Percentiles rank a stretch among this genome's conserved stretches.
Evolutionary conservation across 805 yeast genomes (phyloP).

Genomic region (Geotrichum ghanense): DNA sequence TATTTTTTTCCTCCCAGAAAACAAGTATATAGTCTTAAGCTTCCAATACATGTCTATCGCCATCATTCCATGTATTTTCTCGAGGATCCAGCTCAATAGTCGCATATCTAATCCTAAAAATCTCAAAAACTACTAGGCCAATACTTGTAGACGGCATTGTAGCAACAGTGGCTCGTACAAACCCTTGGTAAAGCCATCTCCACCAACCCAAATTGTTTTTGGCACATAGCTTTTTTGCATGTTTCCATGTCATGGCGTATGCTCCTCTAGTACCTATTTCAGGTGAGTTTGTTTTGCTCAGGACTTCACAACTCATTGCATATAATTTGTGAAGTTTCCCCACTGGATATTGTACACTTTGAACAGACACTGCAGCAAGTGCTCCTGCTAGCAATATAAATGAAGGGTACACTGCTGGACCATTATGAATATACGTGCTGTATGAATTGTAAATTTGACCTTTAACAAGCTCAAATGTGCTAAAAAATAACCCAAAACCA

Average conservation of each 20-base stretch:
- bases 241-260: constrained; percentile 62
- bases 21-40: too few species aligned
- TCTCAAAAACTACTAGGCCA: constrained; percentile 76
- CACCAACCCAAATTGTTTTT: constrained; percentile 46
- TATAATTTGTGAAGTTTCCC: constrained; percentile 71
- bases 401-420: constrained; percentile 44
- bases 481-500: constrained; percentile 80
- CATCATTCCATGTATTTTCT: neutral
- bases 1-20: too few species aligned
- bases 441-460: constrained; percentile 30
- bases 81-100: neutral
- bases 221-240: constrained; percentile 39
- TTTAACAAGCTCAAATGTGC: constrained; percentile 69
- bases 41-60: neutral
- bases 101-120: constrained; percentile 38
- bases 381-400: constrained; percentile 79
- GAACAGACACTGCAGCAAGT: constrained; percentile 65
- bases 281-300: constrained; percentile 16
- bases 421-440: constrained; percentile 8
- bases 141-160: constrained; percentile 83
- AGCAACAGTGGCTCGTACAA: constrained; percentile 55
- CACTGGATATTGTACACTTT: constrained; percentile 75
- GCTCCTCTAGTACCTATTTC: constrained; percentile 44
- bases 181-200: constrained; percentile 70
- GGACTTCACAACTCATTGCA: constrained; percentile 65